Percentiles rank a stretch among this genome's conserved stretches.
phyloP scores from a whole-genome alignment of 1,284 basidiomycete species.

The Ganoderma multipileum region DNA sequence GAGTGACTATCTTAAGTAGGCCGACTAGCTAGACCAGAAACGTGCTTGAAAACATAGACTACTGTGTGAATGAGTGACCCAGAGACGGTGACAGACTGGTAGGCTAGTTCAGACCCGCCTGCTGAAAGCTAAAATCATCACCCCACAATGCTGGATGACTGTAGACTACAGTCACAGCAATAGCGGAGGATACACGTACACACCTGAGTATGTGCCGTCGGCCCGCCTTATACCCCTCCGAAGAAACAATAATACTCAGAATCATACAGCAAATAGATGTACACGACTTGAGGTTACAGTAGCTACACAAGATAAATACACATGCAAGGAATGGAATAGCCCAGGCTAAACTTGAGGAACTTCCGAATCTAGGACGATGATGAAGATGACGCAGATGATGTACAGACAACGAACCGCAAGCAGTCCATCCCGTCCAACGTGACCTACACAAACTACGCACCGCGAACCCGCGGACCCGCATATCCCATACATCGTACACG shows the following conservation, averaged over 20 bases:
- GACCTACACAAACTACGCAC: background rate
- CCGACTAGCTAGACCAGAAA: too few species aligned
- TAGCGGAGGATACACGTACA: too few species aligned
- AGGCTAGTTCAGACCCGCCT: too few species aligned
- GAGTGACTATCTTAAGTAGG: too few species aligned
- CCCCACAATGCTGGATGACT: too few species aligned
- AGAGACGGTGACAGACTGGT: too few species aligned
- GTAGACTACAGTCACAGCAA: too few species aligned
- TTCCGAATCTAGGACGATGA: constrained; percentile 10
- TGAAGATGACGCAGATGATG: background rate
- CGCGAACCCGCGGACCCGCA: background rate
- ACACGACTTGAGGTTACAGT: constrained; percentile 1
- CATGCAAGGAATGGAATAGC: constrained; percentile 4
- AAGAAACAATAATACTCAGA: constrained; percentile 3
- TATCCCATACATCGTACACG: background rate
- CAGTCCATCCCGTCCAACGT: background rate
- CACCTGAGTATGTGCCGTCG: too few species aligned
- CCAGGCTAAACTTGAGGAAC: background rate
- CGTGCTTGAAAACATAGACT: too few species aligned
- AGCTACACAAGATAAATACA: constrained; percentile 28
- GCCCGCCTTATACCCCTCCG: background rate
- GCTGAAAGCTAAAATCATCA: too few species aligned
- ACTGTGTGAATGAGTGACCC: too few species aligned
- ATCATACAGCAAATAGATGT: constrained; percentile 12
- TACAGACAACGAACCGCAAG: background rate